Percentiles rank a stretch among this genome's conserved stretches.
Evolutionary conservation across 164 flowering plant species (phyloP).

Genomic region (Aristolochia californica): DNA sequence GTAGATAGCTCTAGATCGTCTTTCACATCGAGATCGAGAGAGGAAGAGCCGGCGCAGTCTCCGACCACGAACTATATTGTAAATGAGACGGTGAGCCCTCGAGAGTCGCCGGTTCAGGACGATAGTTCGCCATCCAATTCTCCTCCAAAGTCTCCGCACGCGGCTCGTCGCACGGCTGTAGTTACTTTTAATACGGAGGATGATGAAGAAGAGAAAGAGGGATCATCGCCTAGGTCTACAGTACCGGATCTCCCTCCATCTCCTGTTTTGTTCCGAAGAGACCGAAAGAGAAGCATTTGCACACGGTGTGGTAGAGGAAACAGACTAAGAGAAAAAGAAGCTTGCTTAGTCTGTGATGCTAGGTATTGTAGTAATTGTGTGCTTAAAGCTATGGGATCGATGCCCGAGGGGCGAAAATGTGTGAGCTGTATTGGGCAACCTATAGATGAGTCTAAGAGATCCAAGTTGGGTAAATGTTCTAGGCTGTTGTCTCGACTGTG

Average conservation of each 20-base stretch:
- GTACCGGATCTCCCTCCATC: constrained; percentile 7
- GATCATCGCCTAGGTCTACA: constrained; percentile 12
- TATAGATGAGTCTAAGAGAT: constrained; percentile 37
- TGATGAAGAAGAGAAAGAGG: constrained; percentile 15
- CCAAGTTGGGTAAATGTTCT: constrained; percentile 34
- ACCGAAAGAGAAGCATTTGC: constrained; percentile 23
- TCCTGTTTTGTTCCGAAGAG: constrained; percentile 15
- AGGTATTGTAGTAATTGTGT: constrained; percentile 42
- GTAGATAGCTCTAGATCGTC: not conserved
- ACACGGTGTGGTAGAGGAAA: constrained; percentile 36
- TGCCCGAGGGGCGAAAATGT: constrained; percentile 61
- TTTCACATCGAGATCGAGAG: constrained; percentile 1
- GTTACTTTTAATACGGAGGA: constrained; percentile 20
- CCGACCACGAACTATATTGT: not conserved
- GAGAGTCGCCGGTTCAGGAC: not conserved
- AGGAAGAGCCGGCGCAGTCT: not conserved
- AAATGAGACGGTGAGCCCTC: not conserved
- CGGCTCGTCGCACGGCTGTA: constrained; percentile 9
- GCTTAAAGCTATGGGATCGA: constrained; percentile 58
- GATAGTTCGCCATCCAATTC: not conserved
- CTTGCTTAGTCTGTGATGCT: constrained; percentile 42
- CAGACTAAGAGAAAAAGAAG: constrained; percentile 31
- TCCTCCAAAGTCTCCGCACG: not conserved
- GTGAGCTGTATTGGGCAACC: constrained; percentile 44
- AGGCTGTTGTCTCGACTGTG: constrained; percentile 30